These are phyloP conservation scores for Sporisorium sorghi DNA, from an alignment of 1,284 basidiomycete species.

Conservation along the genomic window DNA sequence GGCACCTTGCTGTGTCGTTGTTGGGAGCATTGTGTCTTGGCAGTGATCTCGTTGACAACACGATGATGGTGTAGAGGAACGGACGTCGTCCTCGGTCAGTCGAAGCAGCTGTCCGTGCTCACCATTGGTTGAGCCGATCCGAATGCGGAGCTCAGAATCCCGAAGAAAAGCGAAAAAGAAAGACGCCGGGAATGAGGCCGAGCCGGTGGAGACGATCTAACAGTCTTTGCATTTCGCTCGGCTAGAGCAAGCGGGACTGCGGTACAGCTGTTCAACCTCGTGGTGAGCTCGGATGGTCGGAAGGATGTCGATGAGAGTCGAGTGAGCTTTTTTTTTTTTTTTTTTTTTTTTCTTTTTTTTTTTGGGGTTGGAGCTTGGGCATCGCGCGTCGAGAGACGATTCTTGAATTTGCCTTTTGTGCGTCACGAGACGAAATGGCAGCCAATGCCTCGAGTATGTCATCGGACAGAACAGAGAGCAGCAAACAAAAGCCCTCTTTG, in stretches of 20 bases:
- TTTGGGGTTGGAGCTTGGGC: too few species aligned
- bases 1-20: not conserved
- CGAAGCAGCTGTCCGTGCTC: too few species aligned
- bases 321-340: not conserved
- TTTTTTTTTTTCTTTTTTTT: too few species aligned
- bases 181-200: slow-evolving; percentile 9
- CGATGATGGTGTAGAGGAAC: too few species aligned
- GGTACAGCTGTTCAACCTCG: not conserved
- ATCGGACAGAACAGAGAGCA: too few species aligned
- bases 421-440: too few species aligned
- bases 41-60: not conserved
- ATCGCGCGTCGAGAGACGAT: too few species aligned
- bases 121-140: not conserved
- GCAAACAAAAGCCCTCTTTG: too few species aligned
- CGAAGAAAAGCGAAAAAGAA: not conserved
- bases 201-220: slow-evolving; percentile 1
- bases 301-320: not conserved
- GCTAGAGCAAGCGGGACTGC: too few species aligned
- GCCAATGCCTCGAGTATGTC: too few species aligned
- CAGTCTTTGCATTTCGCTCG: not conserved
- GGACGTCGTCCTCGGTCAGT: too few species aligned
- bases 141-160: slow-evolving; percentile 7
- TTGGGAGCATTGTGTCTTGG: slow-evolving; percentile 25
- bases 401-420: too few species aligned
- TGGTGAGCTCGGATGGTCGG: not conserved